phyloP scores from a whole-genome alignment of 2,329 filamentous ascomycete species.

The Fusarium pseudocircinatum region DNA sequence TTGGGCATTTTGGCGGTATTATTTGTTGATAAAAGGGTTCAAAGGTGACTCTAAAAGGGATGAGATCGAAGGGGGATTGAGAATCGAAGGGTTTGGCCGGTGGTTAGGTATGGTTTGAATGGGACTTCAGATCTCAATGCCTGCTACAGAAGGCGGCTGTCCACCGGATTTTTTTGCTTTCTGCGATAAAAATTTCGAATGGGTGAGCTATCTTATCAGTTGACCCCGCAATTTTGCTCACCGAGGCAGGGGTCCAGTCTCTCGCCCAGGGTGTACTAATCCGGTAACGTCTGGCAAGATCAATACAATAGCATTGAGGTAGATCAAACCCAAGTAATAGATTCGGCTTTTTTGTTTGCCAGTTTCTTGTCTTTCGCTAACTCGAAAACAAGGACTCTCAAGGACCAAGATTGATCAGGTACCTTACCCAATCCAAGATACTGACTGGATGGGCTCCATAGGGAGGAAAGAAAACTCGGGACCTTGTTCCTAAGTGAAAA shows the following conservation, averaged over 20 bases:
- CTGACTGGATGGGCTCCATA: neutral
- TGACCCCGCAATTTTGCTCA: slow-evolving; percentile 45
- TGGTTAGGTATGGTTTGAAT: slow-evolving; percentile 4
- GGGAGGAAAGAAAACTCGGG: too few species aligned
- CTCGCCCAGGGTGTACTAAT: slow-evolving; percentile 27
- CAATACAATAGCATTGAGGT: neutral
- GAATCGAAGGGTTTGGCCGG: neutral
- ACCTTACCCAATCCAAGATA: neutral
- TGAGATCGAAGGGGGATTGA: neutral
- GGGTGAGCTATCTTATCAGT: slow-evolving; percentile 17
- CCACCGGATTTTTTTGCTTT: slow-evolving; percentile 43
- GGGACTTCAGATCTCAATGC: slow-evolving; percentile 9
- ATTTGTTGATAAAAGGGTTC: neutral
- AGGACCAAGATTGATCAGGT: neutral
- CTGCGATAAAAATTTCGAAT: slow-evolving; percentile 41
- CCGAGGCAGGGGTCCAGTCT: slow-evolving; percentile 23
- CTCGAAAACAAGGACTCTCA: neutral
- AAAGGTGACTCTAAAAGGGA: neutral
- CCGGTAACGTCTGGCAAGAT: slow-evolving; percentile 4
- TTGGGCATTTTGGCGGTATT: slow-evolving; percentile 78
- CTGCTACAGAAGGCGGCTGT: slow-evolving; percentile 34
- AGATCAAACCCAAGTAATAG: neutral
- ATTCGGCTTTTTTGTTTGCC: neutral
- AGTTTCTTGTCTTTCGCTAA: neutral
- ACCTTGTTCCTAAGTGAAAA: too few species aligned